Conservation (phyloP, 2,329 filamentous ascomycete species). For the Diaporthe ampelina region DNA sequence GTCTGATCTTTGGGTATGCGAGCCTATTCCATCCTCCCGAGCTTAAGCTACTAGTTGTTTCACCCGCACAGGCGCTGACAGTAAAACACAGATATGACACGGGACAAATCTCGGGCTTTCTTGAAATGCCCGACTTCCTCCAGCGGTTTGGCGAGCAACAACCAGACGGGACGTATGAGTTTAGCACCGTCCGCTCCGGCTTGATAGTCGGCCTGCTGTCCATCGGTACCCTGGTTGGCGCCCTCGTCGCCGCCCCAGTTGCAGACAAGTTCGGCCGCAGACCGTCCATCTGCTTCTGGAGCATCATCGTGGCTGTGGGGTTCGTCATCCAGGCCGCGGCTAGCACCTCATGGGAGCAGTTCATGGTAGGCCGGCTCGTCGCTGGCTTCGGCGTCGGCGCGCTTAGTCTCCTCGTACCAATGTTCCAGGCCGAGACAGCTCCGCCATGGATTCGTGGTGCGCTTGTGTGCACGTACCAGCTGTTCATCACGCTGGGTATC, state of each 20-base stretch:
- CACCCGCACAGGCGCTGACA: constrained; percentile 34
- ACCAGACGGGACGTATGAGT: constrained; percentile 56
- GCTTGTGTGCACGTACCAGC: constrained; percentile 76
- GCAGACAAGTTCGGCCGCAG: constrained; percentile 76
- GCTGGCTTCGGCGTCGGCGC: constrained; percentile 78
- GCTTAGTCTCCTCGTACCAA: constrained; percentile 74
- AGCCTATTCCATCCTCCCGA: no score
- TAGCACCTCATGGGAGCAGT: constrained; percentile 70
- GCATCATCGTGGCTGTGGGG: constrained; percentile 72
- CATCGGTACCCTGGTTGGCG: constrained; percentile 73
- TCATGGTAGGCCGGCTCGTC: constrained; percentile 75
- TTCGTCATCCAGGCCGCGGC: constrained; percentile 78
- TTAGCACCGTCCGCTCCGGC: constrained; percentile 68
- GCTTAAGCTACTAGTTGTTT: background rate
- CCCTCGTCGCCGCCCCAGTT: constrained; percentile 71
- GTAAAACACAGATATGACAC: constrained; percentile 62
- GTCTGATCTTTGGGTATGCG: constrained; percentile 55
- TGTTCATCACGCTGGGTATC: constrained; percentile 81
- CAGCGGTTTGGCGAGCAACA: constrained; percentile 62
- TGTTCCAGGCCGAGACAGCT: constrained; percentile 81
- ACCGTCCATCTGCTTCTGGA: constrained; percentile 73
- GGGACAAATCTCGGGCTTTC: constrained; percentile 69
- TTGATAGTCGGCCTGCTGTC: constrained; percentile 71
- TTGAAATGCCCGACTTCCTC: constrained; percentile 70
- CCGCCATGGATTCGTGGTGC: constrained; percentile 76